These are phyloP conservation scores for Hypoxylon sp. DNA, from an alignment of 2,329 filamentous ascomycete genomes.

Conservation along the genomic window DNA sequence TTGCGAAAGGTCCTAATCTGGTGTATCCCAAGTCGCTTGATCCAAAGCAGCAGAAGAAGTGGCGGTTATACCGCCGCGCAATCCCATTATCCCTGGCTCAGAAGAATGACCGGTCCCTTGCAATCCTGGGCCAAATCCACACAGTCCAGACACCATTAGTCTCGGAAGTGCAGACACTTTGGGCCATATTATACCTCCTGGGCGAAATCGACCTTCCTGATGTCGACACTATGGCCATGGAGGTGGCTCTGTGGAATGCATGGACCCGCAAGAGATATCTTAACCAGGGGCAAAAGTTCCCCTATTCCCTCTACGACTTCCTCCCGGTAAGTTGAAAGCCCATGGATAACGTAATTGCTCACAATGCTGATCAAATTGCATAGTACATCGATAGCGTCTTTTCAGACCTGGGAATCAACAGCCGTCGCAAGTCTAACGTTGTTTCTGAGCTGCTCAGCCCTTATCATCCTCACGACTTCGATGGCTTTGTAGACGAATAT, in stretches of 20 bases:
- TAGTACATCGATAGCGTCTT: slow-evolving; percentile 48
- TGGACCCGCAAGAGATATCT: slow-evolving; percentile 54
- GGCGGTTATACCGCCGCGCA: slow-evolving; percentile 44
- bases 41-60: slow-evolving; percentile 42
- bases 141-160: slow-evolving; percentile 51
- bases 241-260: slow-evolving; percentile 52
- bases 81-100: slow-evolving; percentile 23
- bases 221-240: slow-evolving; percentile 48
- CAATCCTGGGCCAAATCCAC: slow-evolving; percentile 51
- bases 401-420: slow-evolving; percentile 49
- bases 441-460: slow-evolving; percentile 50
- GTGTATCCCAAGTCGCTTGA: slow-evolving; percentile 35
- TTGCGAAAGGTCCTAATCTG: slow-evolving; percentile 38
- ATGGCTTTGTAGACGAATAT: slow-evolving; percentile 51
- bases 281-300: slow-evolving; percentile 48
- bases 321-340: slow-evolving; percentile 45
- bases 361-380: not conserved
- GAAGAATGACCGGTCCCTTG: slow-evolving; percentile 48
- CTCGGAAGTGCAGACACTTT: slow-evolving; percentile 52
- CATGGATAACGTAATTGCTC: not conserved
- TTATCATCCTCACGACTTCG: slow-evolving; percentile 50
- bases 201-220: slow-evolving; percentile 50
- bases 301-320: slow-evolving; percentile 53
- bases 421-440: slow-evolving; percentile 50
- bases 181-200: slow-evolving; percentile 51